These are phyloP conservation scores for Sherardia arvensis DNA, from an alignment of 257 asterid species.

Conservation along the genomic window DNA sequence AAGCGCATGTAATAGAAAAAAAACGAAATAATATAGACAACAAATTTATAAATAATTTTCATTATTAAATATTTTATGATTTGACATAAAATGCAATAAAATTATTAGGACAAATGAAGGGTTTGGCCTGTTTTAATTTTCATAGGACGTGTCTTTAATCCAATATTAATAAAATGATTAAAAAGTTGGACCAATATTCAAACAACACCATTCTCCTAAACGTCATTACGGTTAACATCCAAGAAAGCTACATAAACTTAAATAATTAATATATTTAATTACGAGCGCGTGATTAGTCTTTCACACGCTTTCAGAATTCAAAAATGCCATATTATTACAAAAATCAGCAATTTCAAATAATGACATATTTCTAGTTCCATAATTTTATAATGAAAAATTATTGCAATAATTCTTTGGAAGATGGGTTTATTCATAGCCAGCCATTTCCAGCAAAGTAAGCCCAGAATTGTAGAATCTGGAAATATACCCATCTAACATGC, in stretches of 20 bases:
- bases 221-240: background rate
- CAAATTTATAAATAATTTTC: no score
- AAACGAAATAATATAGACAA: no score
- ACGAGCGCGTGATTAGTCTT: background rate
- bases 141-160: background rate
- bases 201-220: background rate
- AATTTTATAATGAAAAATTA: background rate
- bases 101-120: background rate
- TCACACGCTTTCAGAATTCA: constrained; percentile 4
- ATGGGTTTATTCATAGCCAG: background rate
- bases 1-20: no score
- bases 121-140: background rate
- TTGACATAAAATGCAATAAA: background rate
- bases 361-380: no score
- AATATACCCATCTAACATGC: background rate
- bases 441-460: background rate
- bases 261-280: background rate
- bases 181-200: background rate
- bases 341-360: background rate
- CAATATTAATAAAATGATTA: background rate
- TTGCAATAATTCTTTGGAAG: background rate
- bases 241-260: background rate
- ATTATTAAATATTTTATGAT: no score
- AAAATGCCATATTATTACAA: no score
- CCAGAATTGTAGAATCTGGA: background rate